Base-by-base conservation (phyloP, 2,329 filamentous ascomycete genomes). In the Paraphoma chrysanthemicola region DNA sequence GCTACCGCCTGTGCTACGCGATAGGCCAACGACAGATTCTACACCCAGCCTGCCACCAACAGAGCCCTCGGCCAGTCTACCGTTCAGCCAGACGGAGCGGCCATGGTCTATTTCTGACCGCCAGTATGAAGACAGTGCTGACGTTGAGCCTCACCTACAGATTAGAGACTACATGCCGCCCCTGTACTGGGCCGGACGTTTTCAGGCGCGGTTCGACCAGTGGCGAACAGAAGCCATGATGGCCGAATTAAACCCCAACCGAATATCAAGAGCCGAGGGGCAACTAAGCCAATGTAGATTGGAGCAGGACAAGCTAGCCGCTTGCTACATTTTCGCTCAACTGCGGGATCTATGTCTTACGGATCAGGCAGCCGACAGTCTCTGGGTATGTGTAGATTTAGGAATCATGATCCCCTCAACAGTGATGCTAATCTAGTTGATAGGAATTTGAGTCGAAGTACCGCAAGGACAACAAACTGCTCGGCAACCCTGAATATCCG, bases 391-490 rank as follows among this genome's bases (percentile, higher is more conserved):
- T 52, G 3, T 5, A 33, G 9, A 9, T 16, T 4, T 12, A 42
- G 8, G 8, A 14, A n/a, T 42, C n/a, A 17, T 12, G 10, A 10
- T 16, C 29, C 9, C 12, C 45, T n/a, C 16, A 5, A 17, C 10
- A 10, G 29, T 8, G 14, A 5, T 7, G 28, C 43, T 52, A 18
- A 52, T n/a, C 4, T 33, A 2, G 14, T n/a, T 16, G 17, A 1
- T 31, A 76, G 73, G 71, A 71, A n/a, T 76, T 74, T 41, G 73
- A 76, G 49, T 67, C 65, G 49, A 72, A 51, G 44, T 75, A 75
- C 47, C 62, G 72, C 11, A 69, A 62, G 48, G 68, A 72, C 17
- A 59, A 74, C 56, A 64, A 66, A 12, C 49, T 76, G 16, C 62
- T 72, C 9, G 63, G 60, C 18, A 59, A 55, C 11, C 50, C 58